phyloP scores from a whole-genome alignment of 345 rosid genomes.

The Abelmoschus esculentus region DNA sequence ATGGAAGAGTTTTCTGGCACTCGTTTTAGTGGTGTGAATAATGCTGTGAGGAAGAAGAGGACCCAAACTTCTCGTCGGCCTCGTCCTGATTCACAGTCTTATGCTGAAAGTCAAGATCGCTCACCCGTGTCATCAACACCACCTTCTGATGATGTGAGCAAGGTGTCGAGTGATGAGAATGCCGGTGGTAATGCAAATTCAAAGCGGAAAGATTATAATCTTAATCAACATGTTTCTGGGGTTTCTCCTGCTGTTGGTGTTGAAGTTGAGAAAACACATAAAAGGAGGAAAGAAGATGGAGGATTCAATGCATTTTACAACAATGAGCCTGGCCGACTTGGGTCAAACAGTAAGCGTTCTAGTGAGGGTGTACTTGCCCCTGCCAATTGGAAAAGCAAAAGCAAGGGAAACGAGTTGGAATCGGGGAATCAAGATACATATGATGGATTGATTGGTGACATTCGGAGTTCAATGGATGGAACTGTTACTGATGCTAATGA shows the following conservation, averaged over 20 bases:
- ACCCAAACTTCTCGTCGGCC: conserved; percentile 56
- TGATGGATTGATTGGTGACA: conserved; percentile 42
- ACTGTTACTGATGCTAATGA: conserved; percentile 32
- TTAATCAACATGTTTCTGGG: conserved; percentile 53
- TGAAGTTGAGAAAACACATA: conserved; percentile 22
- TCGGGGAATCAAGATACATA: conserved; percentile 13
- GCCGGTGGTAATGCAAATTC: conserved; percentile 38
- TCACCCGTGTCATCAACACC: conserved; percentile 32
- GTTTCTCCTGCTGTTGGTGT: conserved; percentile 29
- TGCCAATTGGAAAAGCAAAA: conserved; percentile 45
- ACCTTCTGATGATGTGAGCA: conserved; percentile 40
- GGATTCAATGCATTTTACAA: conserved; percentile 27
- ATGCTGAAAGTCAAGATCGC: conserved; percentile 27
- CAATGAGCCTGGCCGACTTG: conserved; percentile 32
- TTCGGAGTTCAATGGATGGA: conserved; percentile 30
- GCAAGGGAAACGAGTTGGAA: conserved; percentile 23
- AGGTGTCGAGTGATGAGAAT: conserved; percentile 63
- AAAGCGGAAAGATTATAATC: conserved; percentile 57
- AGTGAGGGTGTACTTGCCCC: conserved; percentile 86
- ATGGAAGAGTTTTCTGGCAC: conserved; percentile 51
- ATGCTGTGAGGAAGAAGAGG: conserved; percentile 65
- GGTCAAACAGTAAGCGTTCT: conserved; percentile 32
- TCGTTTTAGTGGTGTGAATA: conserved; percentile 30
- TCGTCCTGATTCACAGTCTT: conserved; percentile 43
- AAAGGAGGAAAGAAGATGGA: conserved; percentile 32